Evolutionary conservation across 2,329 filamentous ascomycete species (phyloP), one percentile per base, ranked within the genome.

Genomic region (Tolypocladium amazonense): DNA sequence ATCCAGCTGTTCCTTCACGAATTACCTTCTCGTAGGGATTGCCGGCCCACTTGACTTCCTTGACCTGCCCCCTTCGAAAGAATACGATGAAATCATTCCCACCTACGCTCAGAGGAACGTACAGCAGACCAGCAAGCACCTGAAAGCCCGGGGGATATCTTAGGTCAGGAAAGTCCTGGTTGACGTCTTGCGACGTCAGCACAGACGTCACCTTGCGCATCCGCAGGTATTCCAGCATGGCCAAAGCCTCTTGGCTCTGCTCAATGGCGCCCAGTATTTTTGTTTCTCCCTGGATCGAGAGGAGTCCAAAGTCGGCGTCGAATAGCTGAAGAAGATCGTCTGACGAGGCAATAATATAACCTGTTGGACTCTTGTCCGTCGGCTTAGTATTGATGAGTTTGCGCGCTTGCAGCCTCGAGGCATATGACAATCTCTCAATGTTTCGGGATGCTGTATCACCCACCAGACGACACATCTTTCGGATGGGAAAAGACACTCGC

Each of bases 71-170:
- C 65, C 81, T 87, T n/a, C 92, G 84, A 75, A 96, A 95, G 69
- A 96, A 95, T 0, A 92, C 89, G 52, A 96, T 96, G 66, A 96
- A 96, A 66, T 96, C 92, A 37, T 78, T 79, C 0, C 92, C 92
- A 1, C 84, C 84, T 0, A 83, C 79, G 20, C 89, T 92, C 2
- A 96, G 75, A 0, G 92, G 92, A 0, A 96, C 90, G 58, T 95
- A 86, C 0, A 96, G 76, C 56, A 96, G 73, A 0, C 92, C 92
- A 0, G 90, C 89, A 60, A 96, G 84, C 25, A 86, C 76, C 61
- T 86, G 81, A 67, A 96, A 94, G 0, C 92, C 91, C 0, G 90
- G 91, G 0, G 83, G 77, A 65, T 96, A 96, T 27, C 81, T 80
- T 4, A 96, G 75, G 66, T 96, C 92, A 0, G 89, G 89, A 59